Base-by-base conservation (phyloP, 352 stramenopile species). In the Phytophthora parvispora region DNA sequence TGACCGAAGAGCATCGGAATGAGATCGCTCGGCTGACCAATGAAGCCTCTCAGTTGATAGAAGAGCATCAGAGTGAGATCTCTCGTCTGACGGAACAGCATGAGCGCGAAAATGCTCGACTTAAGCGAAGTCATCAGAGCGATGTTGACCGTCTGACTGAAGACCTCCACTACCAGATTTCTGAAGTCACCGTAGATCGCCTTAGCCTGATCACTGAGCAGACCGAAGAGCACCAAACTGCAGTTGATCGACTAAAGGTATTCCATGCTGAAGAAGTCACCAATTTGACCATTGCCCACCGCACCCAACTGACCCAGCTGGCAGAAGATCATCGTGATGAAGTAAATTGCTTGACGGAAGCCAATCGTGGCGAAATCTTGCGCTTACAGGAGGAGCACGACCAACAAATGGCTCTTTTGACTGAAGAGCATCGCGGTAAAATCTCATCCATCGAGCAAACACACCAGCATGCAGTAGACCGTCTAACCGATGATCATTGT, bases 111-210 rank as follows among this genome's bases (percentile, higher is more conserved):
- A 42, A 27, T 28, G 8, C 27, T 38, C 50, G 24, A 9, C 43
- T 75, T 15, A 38, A 49, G 32, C 6, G 49, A 49, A 22, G 9
- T 20, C 42, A 69, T 22, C 32, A 48, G n/a, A 22, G 6, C 8
- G 57, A 61, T 31, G 43, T 72, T 56, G 55, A 38, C 16, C 27
- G 45, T 4, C 55, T 70, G 34, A 48, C 15, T 7, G 55, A 54
- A 8, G 28, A 49, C 42, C 45, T 58, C 13, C 22, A 29, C 15
- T 32, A 60, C n/a, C 40, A 69, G 16, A 40, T 63, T 20, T 56
- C 40, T 4, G 40, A 56, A 20, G 24, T 69, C 28, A 57, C 42
- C 56, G 31, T 56, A 3, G 51, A 63, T 29, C 61, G 61, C 13
- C 50, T 56, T 15, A 62, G 28, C 22, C 32, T 34, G 36, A 42